Evolutionary conservation across 768 basidiomycete species (phyloP), one percentile per base, ranked within the genome.

Genomic region (Ramaria sp.): DNA sequence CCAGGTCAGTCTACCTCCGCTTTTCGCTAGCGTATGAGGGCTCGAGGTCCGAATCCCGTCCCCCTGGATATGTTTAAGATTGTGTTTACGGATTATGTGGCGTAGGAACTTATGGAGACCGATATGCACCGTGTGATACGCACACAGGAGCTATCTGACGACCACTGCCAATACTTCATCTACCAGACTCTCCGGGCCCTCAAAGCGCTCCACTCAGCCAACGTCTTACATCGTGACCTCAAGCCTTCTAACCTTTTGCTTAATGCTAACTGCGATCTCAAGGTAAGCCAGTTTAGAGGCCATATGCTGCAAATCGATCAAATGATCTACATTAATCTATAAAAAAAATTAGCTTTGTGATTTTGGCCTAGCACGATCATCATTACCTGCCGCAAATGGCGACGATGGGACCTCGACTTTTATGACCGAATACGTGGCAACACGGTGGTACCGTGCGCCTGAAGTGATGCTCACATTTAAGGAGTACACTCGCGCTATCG

Each of bases 401-500:
- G 85, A 83, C 13, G 88, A 86, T 22, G 88, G 85, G 6, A 86
- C 88, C 61, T 88, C 78, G 5, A 70, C 70, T 3, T 93, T 92
- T 72, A 92, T 94, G 91, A 95, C 91, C 1, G 89, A 92, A 81
- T 95, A 94, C 64, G 96, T 99, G 48, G 95, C 96, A 1, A 98
- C 96, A 24, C 77, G 96, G 61, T 99, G 96, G 96, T 99, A 98
- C 65, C 83, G 96, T 36, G 96, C 96, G 0, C 96, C 96, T 0
- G 96, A 99, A 67, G 94, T 99, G 71, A 99, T 99, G 96, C 77
- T 99, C 50, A 96, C 93, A 9, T 98, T 97, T 77, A 95, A 96
- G 66, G 88, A 96, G 67, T 99, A 99, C 71, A 95, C 94, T 50
- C 56, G 82, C 79, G 87, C 88, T n/a, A 88, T 90, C 59, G 88